Conservation (phyloP, 805 yeast genomes). For the Gaillardinia entomophila region DNA sequence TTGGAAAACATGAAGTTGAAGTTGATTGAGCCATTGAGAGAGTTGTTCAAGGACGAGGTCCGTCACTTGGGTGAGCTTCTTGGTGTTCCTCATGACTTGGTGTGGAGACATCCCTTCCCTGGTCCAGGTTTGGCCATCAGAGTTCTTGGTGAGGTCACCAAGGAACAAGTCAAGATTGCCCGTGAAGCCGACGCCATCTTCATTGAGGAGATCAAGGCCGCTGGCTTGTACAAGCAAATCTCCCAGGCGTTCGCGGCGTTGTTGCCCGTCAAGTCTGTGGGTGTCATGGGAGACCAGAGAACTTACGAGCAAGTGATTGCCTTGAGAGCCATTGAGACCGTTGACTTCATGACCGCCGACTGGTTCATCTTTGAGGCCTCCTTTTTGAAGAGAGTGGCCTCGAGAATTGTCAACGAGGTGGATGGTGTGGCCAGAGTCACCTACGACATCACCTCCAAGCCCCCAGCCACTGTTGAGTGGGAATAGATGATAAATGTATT, state of each 20-base stretch:
- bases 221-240: constrained; percentile 87
- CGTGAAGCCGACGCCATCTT: constrained; percentile 95
- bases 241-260: constrained; percentile 98
- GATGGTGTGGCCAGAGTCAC: constrained; percentile 99
- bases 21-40: constrained; percentile 97
- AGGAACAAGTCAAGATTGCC: constrained; percentile 89
- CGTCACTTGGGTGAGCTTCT: constrained; percentile 91
- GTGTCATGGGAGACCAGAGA: constrained; percentile 99
- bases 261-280: constrained; percentile 96
- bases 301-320: constrained; percentile 99
- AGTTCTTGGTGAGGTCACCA: constrained; percentile 94
- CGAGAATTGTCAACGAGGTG: constrained; percentile 97
- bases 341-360: constrained; percentile 99
- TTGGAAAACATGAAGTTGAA: constrained; percentile 97
- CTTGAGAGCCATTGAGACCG: constrained; percentile 94
- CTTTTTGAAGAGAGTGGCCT: constrained; percentile 87
- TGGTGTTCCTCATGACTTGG: constrained; percentile 94
- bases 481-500: constrained; percentile 48
- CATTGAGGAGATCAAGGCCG: constrained; percentile 91
- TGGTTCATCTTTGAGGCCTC: constrained; percentile 93
- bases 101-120: constrained; percentile 99
- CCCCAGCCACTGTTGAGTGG: constrained; percentile 99
- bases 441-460: constrained; percentile 97
- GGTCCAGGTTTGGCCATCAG: constrained; percentile 99
- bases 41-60: constrained; percentile 97